Conservation (phyloP, 495 filamentous ascomycete species). For the Copromyces sp. region DNA sequence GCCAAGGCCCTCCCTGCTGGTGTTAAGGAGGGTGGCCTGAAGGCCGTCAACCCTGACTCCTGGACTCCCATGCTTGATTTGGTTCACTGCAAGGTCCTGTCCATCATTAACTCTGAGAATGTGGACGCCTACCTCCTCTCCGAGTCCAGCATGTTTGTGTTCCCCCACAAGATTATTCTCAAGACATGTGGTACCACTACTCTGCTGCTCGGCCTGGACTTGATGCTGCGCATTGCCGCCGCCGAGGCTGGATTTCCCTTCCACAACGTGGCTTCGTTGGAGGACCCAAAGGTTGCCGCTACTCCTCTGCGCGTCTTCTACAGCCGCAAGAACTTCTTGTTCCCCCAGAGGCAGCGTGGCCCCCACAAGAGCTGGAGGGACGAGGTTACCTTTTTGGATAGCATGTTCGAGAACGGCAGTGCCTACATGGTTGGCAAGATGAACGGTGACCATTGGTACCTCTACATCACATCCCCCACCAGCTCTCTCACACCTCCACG, state of each 20-base stretch:
- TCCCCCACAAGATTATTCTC: constrained; percentile 95
- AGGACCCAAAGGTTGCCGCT: constrained; percentile 59
- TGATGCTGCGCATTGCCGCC: constrained; percentile 84
- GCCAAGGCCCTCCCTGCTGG: constrained; percentile 59
- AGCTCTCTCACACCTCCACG: constrained; percentile 72
- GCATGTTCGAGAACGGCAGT: constrained; percentile 81
- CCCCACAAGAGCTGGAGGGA: constrained; percentile 97
- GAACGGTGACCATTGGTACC: constrained; percentile 99
- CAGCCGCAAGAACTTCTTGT: constrained; percentile 96
- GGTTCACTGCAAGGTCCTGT: constrained; percentile 97
- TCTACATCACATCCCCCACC: constrained; percentile 87
- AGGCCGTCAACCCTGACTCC: constrained; percentile 67
- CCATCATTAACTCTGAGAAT: constrained; percentile 85
- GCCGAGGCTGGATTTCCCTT: constrained; percentile 76
- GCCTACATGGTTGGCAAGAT: constrained; percentile 99
- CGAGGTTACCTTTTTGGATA: constrained; percentile 85
- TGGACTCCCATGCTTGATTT: constrained; percentile 98
- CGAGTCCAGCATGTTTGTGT: constrained; percentile 99
- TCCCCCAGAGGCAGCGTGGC: constrained; percentile 86
- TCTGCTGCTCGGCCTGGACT: constrained; percentile 74
- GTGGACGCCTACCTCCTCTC: constrained; percentile 96
- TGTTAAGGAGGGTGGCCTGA: constrained; percentile 67
- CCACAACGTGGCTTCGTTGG: constrained; percentile 34
- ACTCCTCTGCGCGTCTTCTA: constrained; percentile 96
- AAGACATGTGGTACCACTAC: constrained; percentile 99